Percentiles rank a stretch among this genome's conserved stretches.
phyloP scores from a whole-genome alignment of 2,329 filamentous ascomycete species.

The Rasamsonia emersonii region DNA sequence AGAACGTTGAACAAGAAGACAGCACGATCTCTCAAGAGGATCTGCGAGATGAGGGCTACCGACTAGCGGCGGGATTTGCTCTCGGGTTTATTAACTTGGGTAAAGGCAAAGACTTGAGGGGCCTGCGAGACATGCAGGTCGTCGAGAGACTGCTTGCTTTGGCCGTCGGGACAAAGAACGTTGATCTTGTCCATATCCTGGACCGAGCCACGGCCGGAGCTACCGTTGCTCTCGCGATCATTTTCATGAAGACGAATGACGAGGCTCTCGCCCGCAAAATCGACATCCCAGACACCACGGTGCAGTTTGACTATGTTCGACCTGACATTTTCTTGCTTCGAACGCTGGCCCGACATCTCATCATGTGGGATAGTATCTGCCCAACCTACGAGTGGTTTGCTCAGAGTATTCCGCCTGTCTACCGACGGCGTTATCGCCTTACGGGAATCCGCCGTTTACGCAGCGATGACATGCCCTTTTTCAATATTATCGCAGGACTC shows the following conservation, averaged over 20 bases:
- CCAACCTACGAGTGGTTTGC: conserved; percentile 68
- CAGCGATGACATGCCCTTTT: conserved; percentile 82
- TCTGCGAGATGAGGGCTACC: conserved; percentile 88
- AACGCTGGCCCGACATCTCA: conserved; percentile 80
- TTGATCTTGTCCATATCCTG: conserved; percentile 83
- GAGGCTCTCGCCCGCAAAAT: conserved; percentile 79
- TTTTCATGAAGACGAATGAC: conserved; percentile 97
- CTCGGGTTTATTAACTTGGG: conserved; percentile 91
- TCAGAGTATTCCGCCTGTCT: conserved; percentile 61
- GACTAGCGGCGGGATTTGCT: conserved; percentile 85
- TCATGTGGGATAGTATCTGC: conserved; percentile 81
- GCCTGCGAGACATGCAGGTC: conserved; percentile 86
- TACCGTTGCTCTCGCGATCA: conserved; percentile 77
- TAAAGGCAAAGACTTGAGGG: conserved; percentile 78
- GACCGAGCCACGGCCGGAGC: conserved; percentile 92
- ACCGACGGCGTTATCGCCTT: conserved; percentile 55
- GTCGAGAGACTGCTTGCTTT: conserved; percentile 79
- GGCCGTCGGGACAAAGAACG: conserved; percentile 80
- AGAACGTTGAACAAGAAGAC: conserved; percentile 76
- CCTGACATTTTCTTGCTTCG: conserved; percentile 87
- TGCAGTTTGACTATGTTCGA: conserved; percentile 92
- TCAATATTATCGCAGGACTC: conserved; percentile 81
- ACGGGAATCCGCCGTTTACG: conserved; percentile 53
- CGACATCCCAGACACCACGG: conserved; percentile 78
- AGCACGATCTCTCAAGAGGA: conserved; percentile 59